Evolutionary conservation across 495 filamentous ascomycete species (phyloP), one percentile per base, ranked within the genome.

Genomic region (Hypoxylon lienhwacheense): DNA sequence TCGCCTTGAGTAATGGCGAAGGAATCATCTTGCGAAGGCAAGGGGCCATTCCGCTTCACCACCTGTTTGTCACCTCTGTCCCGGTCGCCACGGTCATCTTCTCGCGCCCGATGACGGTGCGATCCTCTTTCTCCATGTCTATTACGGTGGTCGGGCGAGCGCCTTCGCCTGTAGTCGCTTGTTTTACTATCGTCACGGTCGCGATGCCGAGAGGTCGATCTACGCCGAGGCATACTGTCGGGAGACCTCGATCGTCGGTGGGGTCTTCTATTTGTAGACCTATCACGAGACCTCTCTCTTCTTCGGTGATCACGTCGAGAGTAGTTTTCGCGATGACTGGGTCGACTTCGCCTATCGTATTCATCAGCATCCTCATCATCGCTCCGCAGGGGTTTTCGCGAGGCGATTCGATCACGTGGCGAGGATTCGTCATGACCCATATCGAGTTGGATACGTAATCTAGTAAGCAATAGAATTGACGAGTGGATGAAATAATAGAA

Each of bases 1-100:
- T 74, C 76, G 26, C 76, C 73, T 15, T 75, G 70, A 29, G 74
- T 80, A 19, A 76, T 56, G 20, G 77, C 79, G 59, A 88, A 90
- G n/a, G 85, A 83, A 40, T 84, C 83, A 52, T 72, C 68, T 64
- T 90, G 87, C 0, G 87, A 88, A 14, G 86, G 86, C 6, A 90
- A 72, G 2, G 87, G 85, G 1, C 79, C 82, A 52, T 67, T 68
- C 25, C 68, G 74, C 53, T 68, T 73, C 31, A 73, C 63, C 21
- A 61, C 53, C 19, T 58, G 47, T 53, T 61, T 65, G 46, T 34
- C 22, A 21, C 35, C 21, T 24, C 44, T 52, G n/a, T 53, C 59
- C 25, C 40, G 47, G 41, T 40, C 47, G 20, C 59, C 48, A n/a
- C 63, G 37, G 33, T 61, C 47, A 22, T 51, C 26, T 20, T 53